Base-by-base conservation (phyloP, 192 early-diverging fungal species). In the Glomus cerebriforme region DNA sequence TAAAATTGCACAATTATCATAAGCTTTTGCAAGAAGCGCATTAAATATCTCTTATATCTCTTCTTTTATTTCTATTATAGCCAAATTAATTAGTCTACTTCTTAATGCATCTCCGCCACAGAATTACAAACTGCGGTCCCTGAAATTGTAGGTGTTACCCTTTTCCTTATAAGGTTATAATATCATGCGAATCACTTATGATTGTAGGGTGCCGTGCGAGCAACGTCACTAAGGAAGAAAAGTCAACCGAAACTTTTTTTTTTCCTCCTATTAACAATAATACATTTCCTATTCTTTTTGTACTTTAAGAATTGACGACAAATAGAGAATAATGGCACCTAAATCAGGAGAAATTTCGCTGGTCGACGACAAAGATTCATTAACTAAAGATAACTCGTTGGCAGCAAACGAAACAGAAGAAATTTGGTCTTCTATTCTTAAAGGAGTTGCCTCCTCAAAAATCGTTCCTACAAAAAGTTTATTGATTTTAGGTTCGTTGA, bases 401-500 rank as follows among this genome's bases (percentile, higher is more conserved):
- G 9, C 39, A 43, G 26, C 60, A 63, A 64, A 24, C 26, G 65
- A 78, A n/a, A 17, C 67, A 78, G 77, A 78, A 59, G 88, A 89
- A 43, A 89, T 96, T 77, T 98, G 96, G 96, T 89, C 90, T 66
- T 87, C 92, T 34, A 92, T 96, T 60, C 86, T 98, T 19, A 87
- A 89, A 64, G 85, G 90, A 13, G 94, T 93, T 1, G 89, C 93
- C 7, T 90, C 94, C 70, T 88, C 94, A 26, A 93, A 93, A 81
- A 83, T 90, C 19, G 88, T 93, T 12, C 91, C 92, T 8, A 86
- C 89, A n/a, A 93, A 92, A 81, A 92, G 89, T 81, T 87, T 97
- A 39, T 81, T 98, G 60, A 91, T 98, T 49, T 82, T 97, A 24
- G 96, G 95, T 90, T 82, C 43, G 76, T 77, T 24, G 4, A 8